These are phyloP conservation scores for Candida gorgasii DNA, from an alignment of 805 yeast genomes.

Conservation along the genomic window DNA sequence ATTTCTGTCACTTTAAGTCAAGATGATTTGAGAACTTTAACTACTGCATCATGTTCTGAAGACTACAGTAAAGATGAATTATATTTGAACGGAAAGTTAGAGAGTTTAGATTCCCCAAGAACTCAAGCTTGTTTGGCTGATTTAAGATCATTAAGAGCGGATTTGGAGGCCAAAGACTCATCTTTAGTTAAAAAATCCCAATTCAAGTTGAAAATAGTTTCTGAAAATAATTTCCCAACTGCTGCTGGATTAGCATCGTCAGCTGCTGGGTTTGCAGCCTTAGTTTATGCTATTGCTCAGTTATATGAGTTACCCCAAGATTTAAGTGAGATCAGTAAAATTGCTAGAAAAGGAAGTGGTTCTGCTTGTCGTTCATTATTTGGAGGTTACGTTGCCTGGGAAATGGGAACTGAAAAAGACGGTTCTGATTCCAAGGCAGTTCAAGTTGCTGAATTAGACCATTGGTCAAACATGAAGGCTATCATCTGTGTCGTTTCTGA, in stretches of 20 bases:
- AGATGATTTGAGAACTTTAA: conserved; percentile 84
- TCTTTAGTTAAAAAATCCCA: conserved; percentile 59
- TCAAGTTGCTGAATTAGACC: conserved; percentile 77
- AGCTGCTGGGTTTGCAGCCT: conserved; percentile 98
- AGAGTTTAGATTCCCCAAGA: conserved; percentile 62
- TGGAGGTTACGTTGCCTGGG: conserved; percentile 99
- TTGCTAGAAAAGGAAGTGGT: conserved; percentile 98
- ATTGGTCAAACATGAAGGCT: conserved; percentile 94
- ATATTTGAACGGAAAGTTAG: conserved; percentile 84
- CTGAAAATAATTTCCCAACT: conserved; percentile 97
- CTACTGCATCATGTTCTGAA: conserved; percentile 77
- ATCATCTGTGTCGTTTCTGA: conserved; percentile 91
- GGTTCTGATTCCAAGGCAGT: conserved; percentile 97
- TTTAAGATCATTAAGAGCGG: conserved; percentile 64
- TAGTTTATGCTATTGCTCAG: conserved; percentile 84
- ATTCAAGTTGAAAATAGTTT: conserved; percentile 74
- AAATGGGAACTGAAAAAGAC: conserved; percentile 75
- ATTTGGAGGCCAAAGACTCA: conserved; percentile 47
- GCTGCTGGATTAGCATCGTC: conserved; percentile 98
- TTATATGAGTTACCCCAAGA: conserved; percentile 84
- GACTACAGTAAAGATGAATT: conserved; percentile 62
- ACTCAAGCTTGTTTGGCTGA: conserved; percentile 76
- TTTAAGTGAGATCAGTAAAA: conserved; percentile 80
- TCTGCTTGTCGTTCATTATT: conserved; percentile 96
- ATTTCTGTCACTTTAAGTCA: conserved; percentile 93